Conservation (phyloP, 2,329 filamentous ascomycete genomes). For the Hypoxylon sp. region DNA sequence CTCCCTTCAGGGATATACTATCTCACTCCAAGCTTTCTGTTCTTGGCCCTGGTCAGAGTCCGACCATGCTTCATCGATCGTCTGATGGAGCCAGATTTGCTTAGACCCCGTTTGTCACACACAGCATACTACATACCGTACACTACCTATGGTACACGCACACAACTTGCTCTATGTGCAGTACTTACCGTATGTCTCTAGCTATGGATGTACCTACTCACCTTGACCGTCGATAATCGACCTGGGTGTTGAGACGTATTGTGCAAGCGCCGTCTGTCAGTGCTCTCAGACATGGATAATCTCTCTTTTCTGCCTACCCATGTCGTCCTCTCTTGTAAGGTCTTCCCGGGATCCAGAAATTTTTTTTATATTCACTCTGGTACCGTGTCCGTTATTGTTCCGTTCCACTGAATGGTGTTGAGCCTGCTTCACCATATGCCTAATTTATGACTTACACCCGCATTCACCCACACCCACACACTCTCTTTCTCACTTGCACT, state of each 20-base stretch:
- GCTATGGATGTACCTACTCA: slow-evolving; percentile 24
- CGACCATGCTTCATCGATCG: slow-evolving; percentile 50
- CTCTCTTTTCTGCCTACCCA: slow-evolving; percentile 33
- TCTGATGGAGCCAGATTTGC: slow-evolving; percentile 49
- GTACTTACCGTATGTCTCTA: slow-evolving; percentile 1
- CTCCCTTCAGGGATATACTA: slow-evolving; percentile 42
- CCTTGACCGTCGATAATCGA: slow-evolving; percentile 41
- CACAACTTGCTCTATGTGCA: slow-evolving; percentile 1
- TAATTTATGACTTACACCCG: slow-evolving; percentile 50
- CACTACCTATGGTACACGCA: slow-evolving; percentile 21
- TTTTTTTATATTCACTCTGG: slow-evolving; percentile 34
- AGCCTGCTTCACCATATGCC: slow-evolving; percentile 45
- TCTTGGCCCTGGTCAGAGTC: slow-evolving; percentile 43
- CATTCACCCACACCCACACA: slow-evolving; percentile 36
- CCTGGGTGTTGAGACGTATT: slow-evolving; percentile 46
- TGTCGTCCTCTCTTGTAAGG: slow-evolving; percentile 32
- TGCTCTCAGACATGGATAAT: slow-evolving; percentile 51
- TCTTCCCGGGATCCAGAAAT: slow-evolving; percentile 26
- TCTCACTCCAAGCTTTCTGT: slow-evolving; percentile 44
- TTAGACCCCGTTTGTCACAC: slow-evolving; percentile 49
- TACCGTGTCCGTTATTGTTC: slow-evolving; percentile 28
- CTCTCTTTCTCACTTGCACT: slow-evolving; percentile 25
- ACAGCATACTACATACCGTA: background rate
- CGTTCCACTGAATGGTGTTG: slow-evolving; percentile 33
- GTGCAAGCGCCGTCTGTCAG: slow-evolving; percentile 46